phyloP scores from a whole-genome alignment of 2,329 filamentous ascomycete species.

The Exophiala oligosperma region DNA sequence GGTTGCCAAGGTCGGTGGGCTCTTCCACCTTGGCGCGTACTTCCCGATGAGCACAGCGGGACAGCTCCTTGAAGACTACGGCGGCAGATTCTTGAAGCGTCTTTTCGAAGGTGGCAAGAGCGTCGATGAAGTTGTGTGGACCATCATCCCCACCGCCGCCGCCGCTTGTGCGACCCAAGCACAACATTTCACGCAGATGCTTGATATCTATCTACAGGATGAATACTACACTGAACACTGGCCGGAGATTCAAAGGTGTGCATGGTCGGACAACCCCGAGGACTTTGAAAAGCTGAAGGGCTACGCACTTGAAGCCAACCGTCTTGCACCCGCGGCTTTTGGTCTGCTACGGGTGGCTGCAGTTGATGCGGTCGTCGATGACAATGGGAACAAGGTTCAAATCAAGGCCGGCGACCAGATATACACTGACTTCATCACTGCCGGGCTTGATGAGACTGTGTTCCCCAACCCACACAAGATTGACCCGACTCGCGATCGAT shows the following conservation, averaged over 20 bases:
- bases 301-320: constrained; percentile 30
- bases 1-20: constrained; percentile 34
- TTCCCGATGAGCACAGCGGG: constrained; percentile 25
- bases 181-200: constrained; percentile 57
- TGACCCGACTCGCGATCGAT: constrained; percentile 43
- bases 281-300: constrained; percentile 31
- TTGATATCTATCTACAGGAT: constrained; percentile 58
- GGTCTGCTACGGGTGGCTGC: constrained; percentile 27
- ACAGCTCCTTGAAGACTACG: constrained; percentile 51
- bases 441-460: constrained; percentile 37
- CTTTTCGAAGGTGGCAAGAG: constrained; percentile 50
- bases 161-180: constrained; percentile 59
- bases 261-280: constrained; percentile 27
- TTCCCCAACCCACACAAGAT: constrained; percentile 45
- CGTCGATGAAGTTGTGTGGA: constrained; percentile 55
- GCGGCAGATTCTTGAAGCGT: constrained; percentile 56
- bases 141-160: constrained; percentile 58
- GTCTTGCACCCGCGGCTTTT: constrained; percentile 28
- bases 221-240: constrained; percentile 33
- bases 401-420: constrained; percentile 24
- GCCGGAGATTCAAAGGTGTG: constrained; percentile 29
- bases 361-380: constrained; percentile 22
- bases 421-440: constrained; percentile 32
- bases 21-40: constrained; percentile 37
- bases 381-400: constrained; percentile 23